A percentile compares a stretch with the other conserved stretches of the same genome.
These are phyloP conservation scores for Perkinsus chesapeaki DNA, from an alignment of 169 alveolate species.

Conservation along the genomic window DNA sequence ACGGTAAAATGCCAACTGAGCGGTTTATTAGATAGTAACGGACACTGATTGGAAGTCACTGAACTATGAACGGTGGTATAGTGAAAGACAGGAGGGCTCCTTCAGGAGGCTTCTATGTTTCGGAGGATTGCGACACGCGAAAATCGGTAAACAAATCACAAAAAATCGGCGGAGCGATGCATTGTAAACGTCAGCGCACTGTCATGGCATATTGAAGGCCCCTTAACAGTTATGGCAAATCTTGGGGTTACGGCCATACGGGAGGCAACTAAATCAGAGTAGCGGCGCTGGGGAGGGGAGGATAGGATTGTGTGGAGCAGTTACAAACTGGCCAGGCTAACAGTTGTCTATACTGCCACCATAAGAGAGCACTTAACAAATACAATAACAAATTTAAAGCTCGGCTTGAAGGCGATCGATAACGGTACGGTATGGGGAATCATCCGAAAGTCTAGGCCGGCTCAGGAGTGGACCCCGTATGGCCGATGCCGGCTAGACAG, in stretches of 20 bases:
- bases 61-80: too few relatives aligned
- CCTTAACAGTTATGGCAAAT: too few relatives aligned
- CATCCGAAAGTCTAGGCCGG: not conserved
- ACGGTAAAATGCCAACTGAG: too few relatives aligned
- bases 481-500: not conserved
- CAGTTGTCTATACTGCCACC: not conserved
- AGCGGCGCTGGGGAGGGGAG: not conserved
- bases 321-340: not conserved
- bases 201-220: too few relatives aligned
- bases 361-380: not conserved
- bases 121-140: too few relatives aligned
- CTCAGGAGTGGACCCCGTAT: not conserved
- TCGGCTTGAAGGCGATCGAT: not conserved
- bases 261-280: not conserved
- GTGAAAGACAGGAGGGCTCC: too few relatives aligned
- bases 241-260: not conserved
- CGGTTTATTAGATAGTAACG: too few relatives aligned
- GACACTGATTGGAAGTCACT: too few relatives aligned
- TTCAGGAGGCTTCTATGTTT: too few relatives aligned
- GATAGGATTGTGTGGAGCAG: not conserved
- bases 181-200: too few relatives aligned
- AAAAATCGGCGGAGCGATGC: not conserved
- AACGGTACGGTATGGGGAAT: not conserved
- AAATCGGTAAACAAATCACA: not conserved
- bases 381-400: not conserved